Base-by-base conservation (phyloP, 2,329 filamentous ascomycete species). In the Cryoendolithus antarcticus region DNA sequence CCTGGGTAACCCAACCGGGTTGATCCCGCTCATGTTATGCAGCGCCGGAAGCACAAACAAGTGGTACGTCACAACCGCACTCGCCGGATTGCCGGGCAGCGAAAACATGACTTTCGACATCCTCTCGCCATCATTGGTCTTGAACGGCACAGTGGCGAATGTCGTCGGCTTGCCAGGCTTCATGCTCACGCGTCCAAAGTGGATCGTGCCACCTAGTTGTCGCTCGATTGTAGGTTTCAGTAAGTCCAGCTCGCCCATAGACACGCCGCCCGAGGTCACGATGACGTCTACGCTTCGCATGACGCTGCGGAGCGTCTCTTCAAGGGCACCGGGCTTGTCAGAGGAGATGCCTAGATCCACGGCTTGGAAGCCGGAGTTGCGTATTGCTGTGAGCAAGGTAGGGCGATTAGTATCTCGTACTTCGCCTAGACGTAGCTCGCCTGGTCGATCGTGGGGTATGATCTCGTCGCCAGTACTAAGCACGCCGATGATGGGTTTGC, bases 161-260 rank as follows among this genome's bases (percentile, higher is more conserved):
- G 91, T 98, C 0, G 88, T 95, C 2, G 91, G 91, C 62, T 96
- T 98, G 4, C 91, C 91, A 0, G 91, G 91, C 66, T 98, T 98
- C 91, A 98, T 96, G 39, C 81, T 75, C 2, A 98, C 91, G 3
- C 91, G 81, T 13, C 91, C 91, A 52, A 98, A 98, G 61, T 95
- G 91, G 48, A 98, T 94, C 0, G 80, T 91, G 6, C 91, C 91
- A 41, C 86, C 86, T 1, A 98, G 74, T 1, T 78, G 71, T 32
- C 89, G 80, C 65, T 96, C 91, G 52, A 98, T 84, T 0, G 89
- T 96, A 0, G 91, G 89, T 59, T 98, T 98, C 12, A 98, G 75
- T 6, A 98, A 78, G 60, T 98, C 91, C 2, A 95, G 76, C 63
- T 98, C 91, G 41, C 91, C 91, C 91, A 98, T 98, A 6, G 85